These are phyloP conservation scores for Saraca asoca DNA, from an alignment of 331 rosid genomes.

Conservation along the genomic window DNA sequence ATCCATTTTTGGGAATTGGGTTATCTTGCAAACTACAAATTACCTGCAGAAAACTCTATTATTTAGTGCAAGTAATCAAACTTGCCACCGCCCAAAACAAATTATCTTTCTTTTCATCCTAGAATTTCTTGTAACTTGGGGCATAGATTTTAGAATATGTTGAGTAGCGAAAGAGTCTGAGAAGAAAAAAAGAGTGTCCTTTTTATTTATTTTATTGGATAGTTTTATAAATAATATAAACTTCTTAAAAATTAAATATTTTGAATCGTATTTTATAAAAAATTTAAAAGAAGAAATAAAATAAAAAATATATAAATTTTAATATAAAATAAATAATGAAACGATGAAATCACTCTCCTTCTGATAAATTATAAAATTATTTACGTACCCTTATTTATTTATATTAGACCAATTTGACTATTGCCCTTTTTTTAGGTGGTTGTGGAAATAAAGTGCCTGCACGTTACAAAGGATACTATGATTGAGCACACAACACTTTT, in stretches of 20 bases:
- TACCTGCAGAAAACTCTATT: constrained; percentile 29
- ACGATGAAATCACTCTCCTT: too few relatives aligned
- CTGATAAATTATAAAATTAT: too few relatives aligned
- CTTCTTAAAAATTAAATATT: too few relatives aligned
- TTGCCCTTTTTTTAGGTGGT: constrained; percentile 34
- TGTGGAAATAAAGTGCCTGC: constrained; percentile 28
- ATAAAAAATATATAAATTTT: too few relatives aligned
- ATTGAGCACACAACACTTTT: background rate
- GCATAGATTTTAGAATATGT: background rate
- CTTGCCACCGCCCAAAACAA: constrained; percentile 14
- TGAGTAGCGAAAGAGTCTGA: background rate
- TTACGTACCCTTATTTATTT: too few relatives aligned
- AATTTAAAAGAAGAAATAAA: too few relatives aligned
- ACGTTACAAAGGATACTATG: background rate
- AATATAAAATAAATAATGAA: too few relatives aligned
- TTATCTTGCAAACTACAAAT: background rate
- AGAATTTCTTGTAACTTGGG: constrained; percentile 25
- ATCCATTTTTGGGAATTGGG: too few relatives aligned
- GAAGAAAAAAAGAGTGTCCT: constrained; percentile 19
- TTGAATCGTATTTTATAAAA: too few relatives aligned
- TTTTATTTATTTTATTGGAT: background rate
- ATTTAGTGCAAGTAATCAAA: constrained; percentile 34
- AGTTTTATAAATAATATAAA: too few relatives aligned
- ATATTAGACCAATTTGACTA: constrained; percentile 31
- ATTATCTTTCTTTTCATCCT: background rate